phyloP scores from a whole-genome alignment of 2,329 filamentous ascomycete species.

The Akanthomyces dipterigenus region DNA sequence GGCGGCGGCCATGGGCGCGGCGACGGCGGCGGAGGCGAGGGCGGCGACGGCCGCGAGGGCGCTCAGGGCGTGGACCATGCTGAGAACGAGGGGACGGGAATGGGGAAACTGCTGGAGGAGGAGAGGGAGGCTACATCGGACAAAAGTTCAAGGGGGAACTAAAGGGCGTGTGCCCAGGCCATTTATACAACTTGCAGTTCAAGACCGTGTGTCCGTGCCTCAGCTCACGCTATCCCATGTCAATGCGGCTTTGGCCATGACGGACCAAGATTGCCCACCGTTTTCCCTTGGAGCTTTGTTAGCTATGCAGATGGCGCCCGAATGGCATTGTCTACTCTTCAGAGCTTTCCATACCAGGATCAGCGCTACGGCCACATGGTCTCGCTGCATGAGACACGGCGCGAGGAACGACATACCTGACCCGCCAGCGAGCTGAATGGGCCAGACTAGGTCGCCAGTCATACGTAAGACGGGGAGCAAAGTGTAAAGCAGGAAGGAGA shows the following conservation, averaged over 20 bases:
- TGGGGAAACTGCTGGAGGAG: not conserved
- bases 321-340: no score
- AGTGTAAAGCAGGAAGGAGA: not conserved
- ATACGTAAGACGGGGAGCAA: not conserved
- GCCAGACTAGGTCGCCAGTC: not conserved
- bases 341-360: not conserved
- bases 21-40: not conserved
- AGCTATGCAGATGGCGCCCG: not conserved
- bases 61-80: not conserved
- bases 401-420: no score
- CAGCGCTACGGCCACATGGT: not conserved
- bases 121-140: not conserved
- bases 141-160: not conserved
- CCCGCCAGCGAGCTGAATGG: no score
- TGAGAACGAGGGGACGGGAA: not conserved
- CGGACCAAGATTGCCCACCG: not conserved
- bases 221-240: not conserved
- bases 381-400: not conserved
- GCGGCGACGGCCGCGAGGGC: not conserved
- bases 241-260: not conserved
- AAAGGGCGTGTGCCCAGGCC: not conserved
- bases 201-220: no score
- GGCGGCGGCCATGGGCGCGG: not conserved
- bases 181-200: no score
- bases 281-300: not conserved